These are phyloP conservation scores for Amyloporia xantha DNA, from an alignment of 768 basidiomycete genomes.

Conservation along the genomic window DNA sequence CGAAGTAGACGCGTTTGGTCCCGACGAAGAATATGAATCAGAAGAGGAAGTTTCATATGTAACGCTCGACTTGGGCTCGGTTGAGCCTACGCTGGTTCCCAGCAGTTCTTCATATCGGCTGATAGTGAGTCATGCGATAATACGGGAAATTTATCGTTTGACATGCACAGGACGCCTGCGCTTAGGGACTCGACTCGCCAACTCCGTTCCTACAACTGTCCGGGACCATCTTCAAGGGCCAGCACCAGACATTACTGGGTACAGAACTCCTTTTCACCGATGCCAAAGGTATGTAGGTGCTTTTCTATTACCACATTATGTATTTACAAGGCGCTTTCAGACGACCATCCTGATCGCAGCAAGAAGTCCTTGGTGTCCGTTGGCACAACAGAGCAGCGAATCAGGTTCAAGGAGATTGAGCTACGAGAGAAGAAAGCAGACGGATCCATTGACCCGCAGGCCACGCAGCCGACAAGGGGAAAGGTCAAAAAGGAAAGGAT, in stretches of 20 bases:
- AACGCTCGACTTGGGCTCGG: slow-evolving; percentile 63
- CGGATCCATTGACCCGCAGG: neutral
- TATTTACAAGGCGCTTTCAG: slow-evolving; percentile 13
- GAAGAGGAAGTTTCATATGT: slow-evolving; percentile 60
- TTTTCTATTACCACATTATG: slow-evolving; percentile 1
- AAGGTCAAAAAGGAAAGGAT: slow-evolving; percentile 3
- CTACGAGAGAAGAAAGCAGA: slow-evolving; percentile 35
- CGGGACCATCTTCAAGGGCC: slow-evolving; percentile 67
- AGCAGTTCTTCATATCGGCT: slow-evolving; percentile 63
- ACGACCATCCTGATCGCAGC: slow-evolving; percentile 39
- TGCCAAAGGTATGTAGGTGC: slow-evolving; percentile 40
- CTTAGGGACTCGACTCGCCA: slow-evolving; percentile 68
- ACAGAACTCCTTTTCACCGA: slow-evolving; percentile 75
- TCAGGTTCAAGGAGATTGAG: slow-evolving; percentile 68
- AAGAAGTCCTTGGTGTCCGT: slow-evolving; percentile 50
- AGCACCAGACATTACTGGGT: slow-evolving; percentile 61
- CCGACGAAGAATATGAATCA: slow-evolving; percentile 52
- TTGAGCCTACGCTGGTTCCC: slow-evolving; percentile 71
- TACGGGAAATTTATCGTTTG: neutral
- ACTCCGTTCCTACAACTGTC: slow-evolving; percentile 74
- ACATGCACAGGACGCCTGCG: neutral
- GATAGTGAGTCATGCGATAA: slow-evolving; percentile 46
- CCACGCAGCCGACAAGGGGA: neutral
- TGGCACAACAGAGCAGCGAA: slow-evolving; percentile 58
- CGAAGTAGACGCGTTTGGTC: slow-evolving; percentile 61